Evolutionary conservation across 2,329 filamentous ascomycete genomes (phyloP).

Genomic region (Verticillium zaregamsianum): DNA sequence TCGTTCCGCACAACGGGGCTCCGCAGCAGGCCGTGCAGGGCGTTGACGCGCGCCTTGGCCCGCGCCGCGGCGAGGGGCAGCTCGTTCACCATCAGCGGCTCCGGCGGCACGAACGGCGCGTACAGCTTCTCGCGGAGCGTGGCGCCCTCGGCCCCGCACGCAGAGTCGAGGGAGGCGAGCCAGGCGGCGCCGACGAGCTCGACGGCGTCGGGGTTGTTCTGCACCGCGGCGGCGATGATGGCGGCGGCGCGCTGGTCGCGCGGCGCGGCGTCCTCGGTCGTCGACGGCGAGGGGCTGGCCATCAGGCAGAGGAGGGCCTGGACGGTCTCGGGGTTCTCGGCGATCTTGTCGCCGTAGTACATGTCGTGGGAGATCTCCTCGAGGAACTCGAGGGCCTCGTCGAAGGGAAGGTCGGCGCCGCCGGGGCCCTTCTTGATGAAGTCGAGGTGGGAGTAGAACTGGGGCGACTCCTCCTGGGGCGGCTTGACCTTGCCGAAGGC

Average conservation of each 20-base stretch:
- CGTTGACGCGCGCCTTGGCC: conserved; percentile 37
- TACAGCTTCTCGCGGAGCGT: conserved; percentile 36
- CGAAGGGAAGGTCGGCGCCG: conserved; percentile 29
- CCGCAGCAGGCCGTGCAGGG: conserved; percentile 54
- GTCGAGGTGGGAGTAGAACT: conserved; percentile 14
- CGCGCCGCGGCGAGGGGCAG: conserved; percentile 18
- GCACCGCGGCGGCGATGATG: conserved; percentile 53
- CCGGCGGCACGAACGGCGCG: conserved; percentile 30
- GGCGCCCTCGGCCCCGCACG: conserved; percentile 25
- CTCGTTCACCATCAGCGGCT: conserved; percentile 4
- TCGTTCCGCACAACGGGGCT: conserved; percentile 45
- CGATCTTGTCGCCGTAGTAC: conserved; percentile 63
- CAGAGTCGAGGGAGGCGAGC: conserved; percentile 32
- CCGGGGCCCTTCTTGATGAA: conserved; percentile 16
- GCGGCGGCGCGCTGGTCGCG: conserved; percentile 50
- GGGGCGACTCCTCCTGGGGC: conserved; percentile 28
- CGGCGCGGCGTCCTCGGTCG: conserved; percentile 21
- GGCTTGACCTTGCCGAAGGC: conserved; percentile 50
- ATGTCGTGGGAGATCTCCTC: conserved; percentile 64
- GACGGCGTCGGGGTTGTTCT: conserved; percentile 63
- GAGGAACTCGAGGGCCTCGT: conserved; percentile 52
- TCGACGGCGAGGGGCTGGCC: conserved; percentile 23
- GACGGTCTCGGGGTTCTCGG: conserved; percentile 49
- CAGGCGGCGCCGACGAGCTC: conserved; percentile 45
- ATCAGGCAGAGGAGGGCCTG: conserved; percentile 55